phyloP scores from a whole-genome alignment of 2,329 filamentous ascomycete genomes.

The Aspergillus unguis region DNA sequence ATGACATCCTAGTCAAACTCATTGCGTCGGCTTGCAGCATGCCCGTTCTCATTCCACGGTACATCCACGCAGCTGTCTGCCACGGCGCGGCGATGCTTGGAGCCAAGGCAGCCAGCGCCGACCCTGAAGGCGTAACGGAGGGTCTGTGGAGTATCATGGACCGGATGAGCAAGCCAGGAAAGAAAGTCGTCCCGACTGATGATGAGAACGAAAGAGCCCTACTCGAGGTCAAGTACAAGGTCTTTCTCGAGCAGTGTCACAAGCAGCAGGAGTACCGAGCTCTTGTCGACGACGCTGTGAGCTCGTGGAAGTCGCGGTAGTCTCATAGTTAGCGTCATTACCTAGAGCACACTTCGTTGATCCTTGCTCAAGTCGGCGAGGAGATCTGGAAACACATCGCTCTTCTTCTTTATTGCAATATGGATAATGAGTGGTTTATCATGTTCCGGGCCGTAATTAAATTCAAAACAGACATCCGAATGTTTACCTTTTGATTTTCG shows the following conservation, averaged over 20 bases:
- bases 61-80: conserved; percentile 92
- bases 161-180: conserved; percentile 90
- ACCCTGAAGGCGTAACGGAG: conserved; percentile 73
- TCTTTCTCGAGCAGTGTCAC: conserved; percentile 91
- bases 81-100: conserved; percentile 98
- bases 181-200: conserved; percentile 70
- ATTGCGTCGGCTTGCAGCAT: conserved; percentile 87
- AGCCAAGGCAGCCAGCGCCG: conserved; percentile 88
- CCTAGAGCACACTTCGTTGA: background rate
- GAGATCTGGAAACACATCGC: background rate
- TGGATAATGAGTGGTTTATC: too few relatives aligned
- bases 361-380: background rate
- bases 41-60: conserved; percentile 89
- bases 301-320: conserved; percentile 37
- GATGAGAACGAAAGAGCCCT: conserved; percentile 73
- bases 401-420: too few relatives aligned
- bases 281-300: conserved; percentile 65
- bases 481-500: too few relatives aligned
- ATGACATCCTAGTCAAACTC: conserved; percentile 84
- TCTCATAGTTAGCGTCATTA: background rate
- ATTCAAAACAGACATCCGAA: too few relatives aligned
- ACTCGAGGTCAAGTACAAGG: conserved; percentile 82
- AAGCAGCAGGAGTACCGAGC: conserved; percentile 79
- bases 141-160: conserved; percentile 96
- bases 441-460: too few relatives aligned